Percentiles rank a stretch among this genome's conserved stretches.
These are phyloP conservation scores for Globisporangium cederbergense DNA, from an alignment of 352 stramenopile species.

Conservation along the genomic window DNA sequence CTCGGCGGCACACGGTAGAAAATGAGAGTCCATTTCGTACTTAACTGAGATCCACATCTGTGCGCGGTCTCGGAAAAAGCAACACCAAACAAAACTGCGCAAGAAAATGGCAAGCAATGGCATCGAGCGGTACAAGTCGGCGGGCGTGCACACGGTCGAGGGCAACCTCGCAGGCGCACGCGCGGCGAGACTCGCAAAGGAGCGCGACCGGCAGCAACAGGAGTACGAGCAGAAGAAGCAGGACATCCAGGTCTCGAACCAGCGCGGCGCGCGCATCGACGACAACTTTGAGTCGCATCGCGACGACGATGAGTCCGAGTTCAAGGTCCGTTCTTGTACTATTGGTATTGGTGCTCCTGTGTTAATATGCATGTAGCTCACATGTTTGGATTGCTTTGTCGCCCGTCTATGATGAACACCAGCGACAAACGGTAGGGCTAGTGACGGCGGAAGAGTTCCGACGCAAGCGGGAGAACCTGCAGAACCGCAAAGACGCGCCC, in stretches of 20 bases:
- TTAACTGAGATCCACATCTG: constrained; percentile 15
- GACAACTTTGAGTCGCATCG: constrained; percentile 87
- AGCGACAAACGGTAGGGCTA: constrained; percentile 88
- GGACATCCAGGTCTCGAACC: constrained; percentile 83
- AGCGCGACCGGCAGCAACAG: constrained; percentile 91
- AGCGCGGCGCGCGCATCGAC: constrained; percentile 86
- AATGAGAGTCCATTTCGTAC: constrained; percentile 17
- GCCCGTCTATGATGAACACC: neutral
- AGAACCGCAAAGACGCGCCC: constrained; percentile 34
- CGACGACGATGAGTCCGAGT: constrained; percentile 82
- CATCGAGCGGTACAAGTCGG: constrained; percentile 76
- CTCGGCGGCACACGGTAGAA: neutral
- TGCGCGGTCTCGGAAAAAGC: no score
- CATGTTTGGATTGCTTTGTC: neutral
- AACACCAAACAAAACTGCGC: neutral
- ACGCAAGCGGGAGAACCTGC: constrained; percentile 79
- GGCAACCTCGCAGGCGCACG: constrained; percentile 92
- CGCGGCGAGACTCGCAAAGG: constrained; percentile 88
- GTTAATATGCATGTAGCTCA: neutral
- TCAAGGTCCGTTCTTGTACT: constrained; percentile 54
- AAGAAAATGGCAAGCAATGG: constrained; percentile 37
- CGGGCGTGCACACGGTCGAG: constrained; percentile 96
- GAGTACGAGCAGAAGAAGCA: constrained; percentile 93
- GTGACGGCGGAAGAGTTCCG: constrained; percentile 95
- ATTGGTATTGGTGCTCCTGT: neutral